These are phyloP conservation scores for Quercus berberidifolia DNA, from an alignment of 306 rosid genomes.

Conservation along the genomic window DNA sequence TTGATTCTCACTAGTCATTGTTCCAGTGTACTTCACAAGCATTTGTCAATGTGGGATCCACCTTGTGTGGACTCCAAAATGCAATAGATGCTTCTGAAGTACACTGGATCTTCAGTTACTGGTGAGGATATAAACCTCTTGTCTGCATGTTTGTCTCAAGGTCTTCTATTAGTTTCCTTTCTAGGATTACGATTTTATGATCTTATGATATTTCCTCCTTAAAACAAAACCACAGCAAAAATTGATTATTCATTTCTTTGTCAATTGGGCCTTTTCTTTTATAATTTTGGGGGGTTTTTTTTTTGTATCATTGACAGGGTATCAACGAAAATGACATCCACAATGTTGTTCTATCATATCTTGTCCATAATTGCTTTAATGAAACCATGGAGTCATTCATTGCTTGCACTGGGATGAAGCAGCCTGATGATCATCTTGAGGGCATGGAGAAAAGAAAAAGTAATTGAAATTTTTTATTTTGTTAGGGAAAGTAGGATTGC, in stretches of 20 bases:
- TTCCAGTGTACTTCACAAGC: neutral
- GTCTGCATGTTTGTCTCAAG: neutral
- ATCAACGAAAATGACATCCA: slow-evolving; percentile 62
- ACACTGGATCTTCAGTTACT: neutral
- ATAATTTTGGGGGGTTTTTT: slow-evolving; percentile 12
- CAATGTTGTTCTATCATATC: slow-evolving; percentile 71
- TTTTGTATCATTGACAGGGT: slow-evolving; percentile 44
- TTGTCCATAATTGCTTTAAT: slow-evolving; percentile 79
- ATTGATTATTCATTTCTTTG: neutral
- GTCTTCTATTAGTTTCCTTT: slow-evolving; percentile 5
- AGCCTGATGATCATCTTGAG: slow-evolving; percentile 50
- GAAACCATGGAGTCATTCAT: slow-evolving; percentile 78
- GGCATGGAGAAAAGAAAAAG: slow-evolving; percentile 87
- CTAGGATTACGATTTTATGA: slow-evolving; percentile 7
- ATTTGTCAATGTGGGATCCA: neutral
- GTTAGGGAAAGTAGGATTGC: neutral
- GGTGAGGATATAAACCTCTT: neutral
- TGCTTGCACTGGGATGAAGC: slow-evolving; percentile 66
- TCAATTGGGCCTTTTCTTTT: neutral
- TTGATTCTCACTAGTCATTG: neutral
- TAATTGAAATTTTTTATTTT: slow-evolving; percentile 28
- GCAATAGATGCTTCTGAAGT: neutral
- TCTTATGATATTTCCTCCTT: neutral
- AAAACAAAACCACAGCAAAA: neutral
- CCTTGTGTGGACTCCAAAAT: neutral